Conservation (phyloP, 2,329 filamentous ascomycete species). For the Chaetomium strumarium region DNA sequence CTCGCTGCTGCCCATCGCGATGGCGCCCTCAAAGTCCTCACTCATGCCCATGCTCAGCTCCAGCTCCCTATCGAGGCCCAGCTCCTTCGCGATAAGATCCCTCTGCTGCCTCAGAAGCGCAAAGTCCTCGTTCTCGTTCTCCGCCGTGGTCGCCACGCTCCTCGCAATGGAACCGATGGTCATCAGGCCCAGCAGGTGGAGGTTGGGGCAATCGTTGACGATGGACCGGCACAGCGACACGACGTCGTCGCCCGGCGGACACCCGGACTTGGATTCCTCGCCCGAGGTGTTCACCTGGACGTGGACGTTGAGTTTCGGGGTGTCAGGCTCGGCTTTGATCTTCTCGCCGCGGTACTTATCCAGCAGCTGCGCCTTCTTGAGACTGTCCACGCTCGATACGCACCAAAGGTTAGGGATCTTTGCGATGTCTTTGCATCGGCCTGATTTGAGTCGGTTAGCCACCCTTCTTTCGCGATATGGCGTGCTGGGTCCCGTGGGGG, state of each 20-base stretch:
- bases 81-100: conserved; percentile 59
- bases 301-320: conserved; percentile 61
- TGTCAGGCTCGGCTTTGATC: conserved; percentile 32
- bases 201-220: conserved; percentile 60
- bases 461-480: too few species aligned
- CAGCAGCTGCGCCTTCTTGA: conserved; percentile 80
- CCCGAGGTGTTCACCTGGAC: conserved; percentile 95
- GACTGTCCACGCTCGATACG: conserved; percentile 81
- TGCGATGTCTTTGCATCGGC: conserved; percentile 84
- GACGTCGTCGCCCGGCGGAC: conserved; percentile 58
- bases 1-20: conserved; percentile 77
- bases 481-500: too few species aligned
- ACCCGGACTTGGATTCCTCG: conserved; percentile 79
- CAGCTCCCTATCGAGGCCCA: conserved; percentile 54
- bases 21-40: conserved; percentile 86
- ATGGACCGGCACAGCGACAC: conserved; percentile 65
- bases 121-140: conserved; percentile 92
- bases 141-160: conserved; percentile 64
- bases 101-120: conserved; percentile 59
- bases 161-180: conserved; percentile 93
- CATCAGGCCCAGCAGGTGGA: conserved; percentile 81
- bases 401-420: conserved; percentile 85
- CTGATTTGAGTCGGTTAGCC: conserved; percentile 36
- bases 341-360: conserved; percentile 63
- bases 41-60: conserved; percentile 99